Evolutionary conservation across 768 basidiomycete genomes (phyloP).

Genomic region (Terana coerulea): DNA sequence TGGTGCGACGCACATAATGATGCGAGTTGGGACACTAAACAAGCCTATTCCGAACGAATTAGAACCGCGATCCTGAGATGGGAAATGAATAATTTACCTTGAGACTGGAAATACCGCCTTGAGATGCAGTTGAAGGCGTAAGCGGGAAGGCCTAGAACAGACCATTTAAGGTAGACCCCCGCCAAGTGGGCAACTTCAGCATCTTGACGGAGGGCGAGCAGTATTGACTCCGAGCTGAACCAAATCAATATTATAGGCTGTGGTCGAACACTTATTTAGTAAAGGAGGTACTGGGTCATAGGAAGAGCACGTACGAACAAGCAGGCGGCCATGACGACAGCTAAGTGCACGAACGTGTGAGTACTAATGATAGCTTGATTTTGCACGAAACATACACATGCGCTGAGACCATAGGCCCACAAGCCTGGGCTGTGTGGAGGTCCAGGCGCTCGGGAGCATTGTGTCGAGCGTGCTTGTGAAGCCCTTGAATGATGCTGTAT

Average conservation of each 20-base stretch:
- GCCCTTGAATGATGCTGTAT: constrained; percentile 76
- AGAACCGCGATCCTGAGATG: not conserved
- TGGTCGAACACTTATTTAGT: not conserved
- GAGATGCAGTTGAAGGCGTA: constrained; percentile 56
- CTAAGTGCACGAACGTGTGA: constrained; percentile 30
- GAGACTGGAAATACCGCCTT: constrained; percentile 78
- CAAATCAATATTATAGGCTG: constrained; percentile 65
- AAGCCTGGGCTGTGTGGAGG: constrained; percentile 74
- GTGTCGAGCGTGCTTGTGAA: constrained; percentile 87
- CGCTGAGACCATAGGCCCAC: constrained; percentile 91
- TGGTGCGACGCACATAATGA: constrained; percentile 80
- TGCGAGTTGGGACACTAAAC: constrained; percentile 81
- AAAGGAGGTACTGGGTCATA: not conserved
- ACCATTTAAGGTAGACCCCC: constrained; percentile 68
- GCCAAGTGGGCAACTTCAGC: constrained; percentile 81
- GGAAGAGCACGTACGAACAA: constrained; percentile 51
- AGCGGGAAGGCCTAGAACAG: constrained; percentile 77
- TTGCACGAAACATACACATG: constrained; percentile 54
- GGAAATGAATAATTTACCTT: constrained; percentile 41
- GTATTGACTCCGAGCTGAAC: constrained; percentile 77
- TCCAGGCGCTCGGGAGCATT: constrained; percentile 93
- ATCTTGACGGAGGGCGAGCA: constrained; percentile 75
- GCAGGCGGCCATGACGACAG: constrained; percentile 53
- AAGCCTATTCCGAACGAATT: constrained; percentile 47
- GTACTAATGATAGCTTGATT: not conserved